Evolutionary conservation across 805 yeast species (phyloP).

Genomic region (Barnettozyma pratensis): DNA sequence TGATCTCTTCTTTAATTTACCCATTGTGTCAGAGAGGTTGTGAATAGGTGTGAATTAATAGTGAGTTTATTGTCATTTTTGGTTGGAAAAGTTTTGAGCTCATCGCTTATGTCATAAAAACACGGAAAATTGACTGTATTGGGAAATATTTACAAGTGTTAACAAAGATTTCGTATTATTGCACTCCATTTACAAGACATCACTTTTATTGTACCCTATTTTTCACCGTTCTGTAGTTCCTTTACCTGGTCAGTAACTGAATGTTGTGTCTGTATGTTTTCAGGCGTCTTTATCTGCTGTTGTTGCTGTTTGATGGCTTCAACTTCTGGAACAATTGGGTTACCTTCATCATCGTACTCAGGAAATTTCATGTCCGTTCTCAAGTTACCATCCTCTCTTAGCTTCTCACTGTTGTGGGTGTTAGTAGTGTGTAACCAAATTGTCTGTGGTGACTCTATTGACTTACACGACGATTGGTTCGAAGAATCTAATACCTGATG

Average conservation of each 20-base stretch:
- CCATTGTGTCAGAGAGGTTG: constrained; percentile 40
- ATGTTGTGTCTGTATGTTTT: too few species aligned
- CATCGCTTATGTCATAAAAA: constrained; percentile 4
- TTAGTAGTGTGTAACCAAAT: constrained; percentile 4
- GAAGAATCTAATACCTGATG: constrained; percentile 56
- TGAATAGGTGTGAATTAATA: too few species aligned
- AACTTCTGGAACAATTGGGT: constrained; percentile 24
- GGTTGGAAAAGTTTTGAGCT: not conserved
- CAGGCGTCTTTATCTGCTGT: not conserved
- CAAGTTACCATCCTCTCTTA: constrained; percentile 60
- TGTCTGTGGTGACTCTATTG: not conserved
- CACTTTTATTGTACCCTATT: not conserved
- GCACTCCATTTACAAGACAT: not conserved
- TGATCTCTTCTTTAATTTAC: constrained; percentile 66
- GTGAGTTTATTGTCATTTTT: too few species aligned
- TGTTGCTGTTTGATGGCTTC: constrained; percentile 5
- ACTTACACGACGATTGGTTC: constrained; percentile 68
- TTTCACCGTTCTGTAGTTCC: not conserved
- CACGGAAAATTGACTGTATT: not conserved
- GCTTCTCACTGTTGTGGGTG: constrained; percentile 41
- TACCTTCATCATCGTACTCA: constrained; percentile 43
- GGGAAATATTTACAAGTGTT: constrained; percentile 1
- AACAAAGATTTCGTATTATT: not conserved
- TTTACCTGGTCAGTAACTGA: constrained; percentile 2
- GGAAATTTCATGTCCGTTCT: constrained; percentile 57